Evolutionary conservation across 108 stramenopile species (phyloP), one percentile per base, ranked within the genome.

Genomic region (Chaetoceros tenuissimus): DNA sequence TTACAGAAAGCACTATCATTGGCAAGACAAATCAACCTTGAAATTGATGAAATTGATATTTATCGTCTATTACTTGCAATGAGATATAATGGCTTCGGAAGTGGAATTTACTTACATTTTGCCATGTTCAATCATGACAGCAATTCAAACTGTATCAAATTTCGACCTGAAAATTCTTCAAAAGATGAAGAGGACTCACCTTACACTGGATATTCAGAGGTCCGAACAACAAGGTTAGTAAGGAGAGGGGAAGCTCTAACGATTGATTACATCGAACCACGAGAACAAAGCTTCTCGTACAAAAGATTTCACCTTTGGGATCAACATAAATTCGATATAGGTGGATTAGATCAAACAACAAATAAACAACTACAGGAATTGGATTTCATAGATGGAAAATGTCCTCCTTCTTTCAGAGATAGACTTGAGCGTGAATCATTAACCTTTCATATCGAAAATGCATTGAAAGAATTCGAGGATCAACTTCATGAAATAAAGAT

Each of bases 311-410:
- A 80, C 60, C 64, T 91, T 8, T 87, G 77, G 79, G 82, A 91
- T 23, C 89, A 91, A 51, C 89, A 86, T 71, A 68, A 80, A 0
- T 91, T 91, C 60, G 89, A 91, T 55, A 87, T 91, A 68, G 82
- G 85, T 10, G 79, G 48, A 3, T 57, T 70, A 21, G 59, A 31
- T 40, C 20, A 26, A 8, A 64, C 64, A 10, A 47, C 60, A 40
- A 65, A 62, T 51, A 57, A 31, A 16, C 55, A 13, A 1, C 29
- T 24, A 13, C 57, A 31, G 16, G 29, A 31, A 45, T 64, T 71
- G 78, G 85, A 87, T 30, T 45, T 81, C 51, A 57, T 85, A 22
- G 64, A 54, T 16, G 69, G 68, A 5, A 34, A 50, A n/a, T 70
- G 85, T 21, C 89, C 89, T 7, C 51, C 50, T 19, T 87, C 89